Evolutionary conservation across 1,284 basidiomycete species (phyloP), one percentile per base, ranked within the genome.

Genomic region (Tetrapyrgos nigripes): DNA sequence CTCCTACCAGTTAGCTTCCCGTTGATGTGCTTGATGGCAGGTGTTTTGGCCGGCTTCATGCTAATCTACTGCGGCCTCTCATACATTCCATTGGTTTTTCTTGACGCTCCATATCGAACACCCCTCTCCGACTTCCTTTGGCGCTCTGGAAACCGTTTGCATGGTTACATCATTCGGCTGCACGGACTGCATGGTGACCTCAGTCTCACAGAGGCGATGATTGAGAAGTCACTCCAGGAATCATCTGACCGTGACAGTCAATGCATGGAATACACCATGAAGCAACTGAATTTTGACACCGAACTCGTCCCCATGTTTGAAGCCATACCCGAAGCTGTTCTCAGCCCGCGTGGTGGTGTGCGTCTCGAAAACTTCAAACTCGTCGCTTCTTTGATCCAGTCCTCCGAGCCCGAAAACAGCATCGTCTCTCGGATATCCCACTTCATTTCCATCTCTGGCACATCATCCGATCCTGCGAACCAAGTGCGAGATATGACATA

Each of bases 91-190:
- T 17, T 60, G 13, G 14, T 46, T 8, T 28, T 13, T 10, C 48
- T 26, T 2, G 45, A 50, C 8, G 56, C 47, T 14, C 58, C 58
- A 28, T 60, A 51, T 44, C 47, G 49, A 6, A 57, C 58, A 4
- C 58, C 58, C 11, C 45, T 60, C 2, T 56, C 58, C 6, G 55
- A 43, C 24, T n/a, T 29, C 4, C 11, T 55, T 3, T 59, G 57
- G 57, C 6, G 37, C 5, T 6, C 19, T 11, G 37, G 37, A 6
- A 40, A 40, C 37, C 13, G 37, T 11, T n/a, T 40, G 17, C 37
- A 17, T 40, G 37, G 37, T 17, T n/a, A 5, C 37, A 17, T 8
- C 37, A 5, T 40, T 9, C 37, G 37, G 19, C 8, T 8, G 5
- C 6, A n/a, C 17, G 4, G 17, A n/a, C 8, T 40, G 13, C 17